Evolutionary conservation across 805 yeast genomes (phyloP).

Genomic region (Kodamaea sagamina): DNA sequence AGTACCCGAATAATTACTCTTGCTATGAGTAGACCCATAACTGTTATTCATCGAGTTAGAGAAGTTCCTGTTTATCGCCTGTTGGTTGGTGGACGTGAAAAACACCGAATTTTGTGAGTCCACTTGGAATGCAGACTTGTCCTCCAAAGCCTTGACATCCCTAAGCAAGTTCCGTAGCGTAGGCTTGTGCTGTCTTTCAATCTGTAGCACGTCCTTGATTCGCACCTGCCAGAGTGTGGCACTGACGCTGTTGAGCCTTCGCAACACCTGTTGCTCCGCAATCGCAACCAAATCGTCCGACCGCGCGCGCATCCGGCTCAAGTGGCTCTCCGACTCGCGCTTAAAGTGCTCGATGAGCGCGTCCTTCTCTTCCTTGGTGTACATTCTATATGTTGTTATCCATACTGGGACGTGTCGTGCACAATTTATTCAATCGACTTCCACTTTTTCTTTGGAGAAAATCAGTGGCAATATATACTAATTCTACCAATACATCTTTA

Average conservation of each 20-base stretch:
- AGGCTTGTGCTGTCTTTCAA: slow-evolving; percentile 43
- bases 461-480: slow-evolving; percentile 3
- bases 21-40: background rate
- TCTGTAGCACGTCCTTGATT: slow-evolving; percentile 43
- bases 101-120: slow-evolving; percentile 10
- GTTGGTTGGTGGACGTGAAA: slow-evolving; percentile 6
- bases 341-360: slow-evolving; percentile 33
- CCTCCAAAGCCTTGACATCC: slow-evolving; percentile 14
- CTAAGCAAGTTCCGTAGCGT: slow-evolving; percentile 14
- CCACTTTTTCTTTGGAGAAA: background rate
- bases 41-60: background rate
- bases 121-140: slow-evolving; percentile 5
- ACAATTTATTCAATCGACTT: slow-evolving; percentile 4
- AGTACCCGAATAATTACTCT: background rate
- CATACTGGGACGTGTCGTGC: slow-evolving; percentile 9
- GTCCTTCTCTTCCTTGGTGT: slow-evolving; percentile 39
- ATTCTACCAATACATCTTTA: background rate
- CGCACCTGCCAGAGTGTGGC: slow-evolving; percentile 52
- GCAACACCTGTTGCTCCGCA: slow-evolving; percentile 38
- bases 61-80: background rate
- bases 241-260: slow-evolving; percentile 48
- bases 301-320: slow-evolving; percentile 26
- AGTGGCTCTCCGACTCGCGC: slow-evolving; percentile 22
- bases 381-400: slow-evolving; percentile 8
- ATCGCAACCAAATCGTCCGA: slow-evolving; percentile 25